Evolutionary conservation across 495 filamentous ascomycete genomes (phyloP).

Genomic region (Xylaria telfairii): DNA sequence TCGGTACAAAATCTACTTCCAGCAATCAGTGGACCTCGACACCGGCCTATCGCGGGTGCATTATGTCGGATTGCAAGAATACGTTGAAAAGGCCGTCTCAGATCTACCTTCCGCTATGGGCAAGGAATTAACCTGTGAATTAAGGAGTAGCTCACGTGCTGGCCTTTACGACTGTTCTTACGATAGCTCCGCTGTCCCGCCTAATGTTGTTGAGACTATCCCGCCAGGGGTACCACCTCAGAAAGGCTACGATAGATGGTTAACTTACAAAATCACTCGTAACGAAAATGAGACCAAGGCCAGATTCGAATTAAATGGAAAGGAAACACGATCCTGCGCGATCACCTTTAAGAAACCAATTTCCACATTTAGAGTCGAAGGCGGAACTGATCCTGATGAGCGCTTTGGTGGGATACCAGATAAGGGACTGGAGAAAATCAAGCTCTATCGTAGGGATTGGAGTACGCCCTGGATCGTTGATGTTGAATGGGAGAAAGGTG

Average conservation of each 20-base stretch:
- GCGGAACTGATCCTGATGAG: slow-evolving; percentile 55
- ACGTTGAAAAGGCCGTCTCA: slow-evolving; percentile 67
- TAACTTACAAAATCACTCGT: slow-evolving; percentile 66
- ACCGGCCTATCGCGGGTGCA: slow-evolving; percentile 70
- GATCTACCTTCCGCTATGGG: slow-evolving; percentile 74
- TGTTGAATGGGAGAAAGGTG: slow-evolving; percentile 65
- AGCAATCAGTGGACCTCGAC: slow-evolving; percentile 81
- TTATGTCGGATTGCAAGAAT: slow-evolving; percentile 74
- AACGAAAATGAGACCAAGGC: slow-evolving; percentile 47
- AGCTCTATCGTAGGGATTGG: slow-evolving; percentile 79
- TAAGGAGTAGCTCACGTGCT: slow-evolving; percentile 32
- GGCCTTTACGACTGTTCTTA: slow-evolving; percentile 73
- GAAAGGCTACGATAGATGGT: slow-evolving; percentile 60
- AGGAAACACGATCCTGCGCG: slow-evolving; percentile 74
- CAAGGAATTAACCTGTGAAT: slow-evolving; percentile 61
- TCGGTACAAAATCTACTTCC: slow-evolving; percentile 86
- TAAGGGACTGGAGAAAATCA: slow-evolving; percentile 47
- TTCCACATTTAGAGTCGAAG: slow-evolving; percentile 64
- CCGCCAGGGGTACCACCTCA: slow-evolving; percentile 51
- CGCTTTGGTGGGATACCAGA: slow-evolving; percentile 63
- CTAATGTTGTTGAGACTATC: slow-evolving; percentile 58
- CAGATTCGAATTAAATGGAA: slow-evolving; percentile 64
- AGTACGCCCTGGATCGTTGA: slow-evolving; percentile 75
- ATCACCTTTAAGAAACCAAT: slow-evolving; percentile 68
- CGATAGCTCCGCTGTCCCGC: slow-evolving; percentile 61